Evolutionary conservation across 1,139 yeast genomes (phyloP).

Genomic region (Kurtzmaniella quercitrusa): DNA sequence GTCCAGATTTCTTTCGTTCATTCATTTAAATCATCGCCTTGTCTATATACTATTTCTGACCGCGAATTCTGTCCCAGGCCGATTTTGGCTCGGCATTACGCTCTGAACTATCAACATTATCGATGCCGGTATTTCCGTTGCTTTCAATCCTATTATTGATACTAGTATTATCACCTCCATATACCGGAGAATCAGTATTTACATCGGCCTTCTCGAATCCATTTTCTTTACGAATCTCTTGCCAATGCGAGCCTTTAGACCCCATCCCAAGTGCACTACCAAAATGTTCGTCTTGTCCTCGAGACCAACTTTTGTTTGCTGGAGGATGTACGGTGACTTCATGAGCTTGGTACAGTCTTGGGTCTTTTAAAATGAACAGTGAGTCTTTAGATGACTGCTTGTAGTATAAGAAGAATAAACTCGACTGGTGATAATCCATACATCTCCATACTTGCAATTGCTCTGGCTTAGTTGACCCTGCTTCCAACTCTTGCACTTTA

Average conservation of each 20-base stretch:
- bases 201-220: constrained; percentile 17
- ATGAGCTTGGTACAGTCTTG: constrained; percentile 28
- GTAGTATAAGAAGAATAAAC: constrained; percentile 35
- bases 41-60: neutral
- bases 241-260: constrained; percentile 23
- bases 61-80: constrained; percentile 14
- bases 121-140: neutral
- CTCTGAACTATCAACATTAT: constrained; percentile 3
- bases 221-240: constrained; percentile 26
- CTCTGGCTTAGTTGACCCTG: constrained; percentile 11
- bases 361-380: constrained; percentile 33
- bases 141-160: neutral
- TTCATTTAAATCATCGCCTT: too few relatives aligned
- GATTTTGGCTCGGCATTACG: constrained; percentile 7
- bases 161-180: neutral
- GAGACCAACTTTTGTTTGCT: neutral
- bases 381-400: constrained; percentile 32
- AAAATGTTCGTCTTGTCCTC: constrained; percentile 10
- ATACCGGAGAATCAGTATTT: neutral
- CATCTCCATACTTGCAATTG: constrained; percentile 33
- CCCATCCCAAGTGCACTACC: constrained; percentile 10
- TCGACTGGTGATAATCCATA: constrained; percentile 35
- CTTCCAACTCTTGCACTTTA: constrained; percentile 15
- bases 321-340: constrained; percentile 28
- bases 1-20: too few relatives aligned